Base-by-base conservation (phyloP, 768 basidiomycete genomes). In the Tricholoma flavovirens region DNA sequence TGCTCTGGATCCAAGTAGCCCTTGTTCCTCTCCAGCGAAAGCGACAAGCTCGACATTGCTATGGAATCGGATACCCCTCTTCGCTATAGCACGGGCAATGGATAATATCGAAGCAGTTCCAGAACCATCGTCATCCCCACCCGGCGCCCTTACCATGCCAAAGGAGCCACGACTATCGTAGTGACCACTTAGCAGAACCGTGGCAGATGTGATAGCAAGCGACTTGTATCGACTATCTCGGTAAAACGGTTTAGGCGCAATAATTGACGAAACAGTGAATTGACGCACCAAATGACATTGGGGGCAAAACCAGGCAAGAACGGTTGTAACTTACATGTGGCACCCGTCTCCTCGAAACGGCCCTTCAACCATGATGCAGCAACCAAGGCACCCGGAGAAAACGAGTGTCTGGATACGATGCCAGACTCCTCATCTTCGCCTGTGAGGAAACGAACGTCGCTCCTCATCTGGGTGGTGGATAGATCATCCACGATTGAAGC, bases 11-110 rank as follows among this genome's bases (percentile, higher is more conserved):
- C 94, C 94, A 12, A 83, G 67, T 14, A 94, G 71, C 4, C 94
- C 94, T 66, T 97, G 94, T 63, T 97, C 94, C 67, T 97, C 94
- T 5, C 93, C 94, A 1, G 92, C 88, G 62, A 96, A 96, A 49
- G 86, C 83, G 38, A 83, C 84, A 8, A 97, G 77, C 62, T 91
- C 86, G 15, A 96, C 88, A 62, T 86, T 86, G 66, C 81, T 81
- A 48, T 81, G 77, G 75, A 95, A 94, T 49, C 72, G 78, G 63
- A 96, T 67, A 14, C 81, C 80, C 59, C 81, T 81, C 36, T 81
- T 77, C 30, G 74, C 76, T 60, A 97, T 90, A 2, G 85, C 81
- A 38, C 82, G 82, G 3, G 93, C 92, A 58, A 96, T 90, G 3
- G 82, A 82, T 15, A 97, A 76, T n/a, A 96, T 68, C 2, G 88